Evolutionary conservation across 2,329 filamentous ascomycete species (phyloP).

Genomic region (Graphiopsis chlorocephala): DNA sequence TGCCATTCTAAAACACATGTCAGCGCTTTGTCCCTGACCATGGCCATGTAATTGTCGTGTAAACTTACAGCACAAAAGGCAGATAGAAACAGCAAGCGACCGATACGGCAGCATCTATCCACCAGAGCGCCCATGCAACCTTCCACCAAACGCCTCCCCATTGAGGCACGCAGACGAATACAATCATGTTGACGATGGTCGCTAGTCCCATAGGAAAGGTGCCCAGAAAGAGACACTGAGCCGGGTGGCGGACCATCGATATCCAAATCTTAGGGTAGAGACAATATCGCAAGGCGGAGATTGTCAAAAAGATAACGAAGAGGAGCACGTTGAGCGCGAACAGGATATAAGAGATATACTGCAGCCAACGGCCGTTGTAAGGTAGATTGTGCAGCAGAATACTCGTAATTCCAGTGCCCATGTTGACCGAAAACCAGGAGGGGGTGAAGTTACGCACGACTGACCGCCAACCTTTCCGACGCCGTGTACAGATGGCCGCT

Average conservation of each 20-base stretch:
- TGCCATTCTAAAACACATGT: conserved; percentile 34
- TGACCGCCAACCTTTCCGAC: conserved; percentile 25
- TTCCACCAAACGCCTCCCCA: conserved; percentile 24
- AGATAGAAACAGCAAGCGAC: conserved; percentile 21
- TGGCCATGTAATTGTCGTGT: not conserved
- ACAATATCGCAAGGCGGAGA: conserved; percentile 60
- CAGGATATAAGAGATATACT: conserved; percentile 59
- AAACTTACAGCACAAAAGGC: conserved; percentile 21
- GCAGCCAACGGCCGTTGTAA: conserved; percentile 57
- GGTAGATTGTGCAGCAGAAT: conserved; percentile 62
- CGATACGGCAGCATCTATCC: conserved; percentile 23
- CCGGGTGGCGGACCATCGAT: conserved; percentile 65
- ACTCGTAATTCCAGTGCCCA: conserved; percentile 68
- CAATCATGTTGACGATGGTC: conserved; percentile 30
- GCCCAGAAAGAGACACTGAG: conserved; percentile 65
- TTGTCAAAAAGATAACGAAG: conserved; percentile 53
- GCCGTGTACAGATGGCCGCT: conserved; percentile 3
- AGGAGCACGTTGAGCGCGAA: conserved; percentile 60
- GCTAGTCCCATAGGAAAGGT: conserved; percentile 33
- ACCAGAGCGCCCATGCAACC: conserved; percentile 25
- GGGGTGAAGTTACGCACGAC: conserved; percentile 31
- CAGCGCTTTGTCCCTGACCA: not conserved
- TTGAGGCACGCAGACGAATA: conserved; percentile 29
- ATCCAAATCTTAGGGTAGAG: conserved; percentile 65
- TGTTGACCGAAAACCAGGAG: conserved; percentile 33